These are phyloP conservation scores for Penicillium flavigenum DNA, from an alignment of 495 filamentous ascomycete genomes.

Conservation along the genomic window DNA sequence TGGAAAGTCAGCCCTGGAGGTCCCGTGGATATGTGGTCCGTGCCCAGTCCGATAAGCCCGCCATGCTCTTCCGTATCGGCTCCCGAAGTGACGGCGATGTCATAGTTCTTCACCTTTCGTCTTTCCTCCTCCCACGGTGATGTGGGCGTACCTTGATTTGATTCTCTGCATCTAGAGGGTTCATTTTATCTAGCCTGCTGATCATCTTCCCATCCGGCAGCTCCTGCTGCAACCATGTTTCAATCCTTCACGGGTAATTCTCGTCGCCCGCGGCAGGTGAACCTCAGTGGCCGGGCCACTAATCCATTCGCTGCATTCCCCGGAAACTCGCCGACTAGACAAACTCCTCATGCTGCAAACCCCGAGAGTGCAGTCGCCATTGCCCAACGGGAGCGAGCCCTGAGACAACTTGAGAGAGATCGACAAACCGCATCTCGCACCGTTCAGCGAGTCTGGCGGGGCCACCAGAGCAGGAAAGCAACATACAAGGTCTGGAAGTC, in stretches of 20 bases:
- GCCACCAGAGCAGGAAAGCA: conserved; percentile 61
- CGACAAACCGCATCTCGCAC: conserved; percentile 69
- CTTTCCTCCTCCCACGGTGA: conserved; percentile 4
- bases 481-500: conserved; percentile 58
- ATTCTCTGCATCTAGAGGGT: conserved; percentile 18
- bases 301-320: conserved; percentile 69
- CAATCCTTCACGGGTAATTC: conserved; percentile 85
- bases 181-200: conserved; percentile 9
- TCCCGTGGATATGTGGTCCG: conserved; percentile 14
- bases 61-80: conserved; percentile 24
- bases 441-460: conserved; percentile 84
- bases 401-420: conserved; percentile 79
- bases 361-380: conserved; percentile 75
- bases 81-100: conserved; percentile 24
- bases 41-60: conserved; percentile 27
- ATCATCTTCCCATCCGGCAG: conserved; percentile 6
- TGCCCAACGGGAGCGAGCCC: conserved; percentile 78
- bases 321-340: conserved; percentile 31
- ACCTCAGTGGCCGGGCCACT: conserved; percentile 80
- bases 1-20: not conserved
- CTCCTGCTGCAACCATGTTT: conserved; percentile 62
- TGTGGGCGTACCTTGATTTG: conserved; percentile 21
- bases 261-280: conserved; percentile 83
- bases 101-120: conserved; percentile 30
- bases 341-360: conserved; percentile 50